A percentile compares a stretch with the other conserved stretches of the same genome.
These are phyloP conservation scores for Xylogone sp. DNA, from an alignment of 2,329 filamentous ascomycete genomes.

Conservation along the genomic window DNA sequence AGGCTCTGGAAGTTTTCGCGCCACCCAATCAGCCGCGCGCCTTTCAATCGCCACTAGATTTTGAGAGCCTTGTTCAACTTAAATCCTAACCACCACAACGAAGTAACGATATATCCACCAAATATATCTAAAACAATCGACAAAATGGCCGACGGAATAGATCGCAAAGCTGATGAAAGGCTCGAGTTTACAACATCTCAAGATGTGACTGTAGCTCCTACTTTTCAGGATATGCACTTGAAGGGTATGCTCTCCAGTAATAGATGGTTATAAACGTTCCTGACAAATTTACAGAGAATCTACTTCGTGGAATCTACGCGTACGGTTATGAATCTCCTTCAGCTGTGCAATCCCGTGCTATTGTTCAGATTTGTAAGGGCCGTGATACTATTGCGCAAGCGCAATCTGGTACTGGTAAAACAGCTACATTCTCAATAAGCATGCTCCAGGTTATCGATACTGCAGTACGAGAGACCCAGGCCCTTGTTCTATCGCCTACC, in stretches of 20 bases:
- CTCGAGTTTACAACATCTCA: conserved; percentile 99
- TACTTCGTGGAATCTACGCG: conserved; percentile 94
- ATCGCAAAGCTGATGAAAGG: conserved; percentile 89
- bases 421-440: conserved; percentile 92
- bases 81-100: conserved; percentile 1
- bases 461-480: conserved; percentile 87
- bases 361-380: conserved; percentile 98
- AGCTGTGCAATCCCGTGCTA: conserved; percentile 94
- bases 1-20: conserved; percentile 1
- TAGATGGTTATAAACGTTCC: not conserved
- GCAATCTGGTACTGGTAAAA: conserved; percentile 96
- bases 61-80: conserved; percentile 1
- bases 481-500: conserved; percentile 90
- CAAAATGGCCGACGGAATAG: conserved; percentile 82
- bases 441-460: conserved; percentile 96
- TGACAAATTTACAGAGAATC: conserved; percentile 62
- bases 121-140: conserved; percentile 8
- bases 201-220: conserved; percentile 92
- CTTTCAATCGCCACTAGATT: not conserved
- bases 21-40: conserved; percentile 1
- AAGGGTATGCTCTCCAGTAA: conserved; percentile 54
- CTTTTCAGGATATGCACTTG: conserved; percentile 88
- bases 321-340: conserved; percentile 99
- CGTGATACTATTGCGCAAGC: conserved; percentile 98
- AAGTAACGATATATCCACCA: not conserved